Evolutionary conservation across 164 flowering plant genomes (phyloP).

Genomic region (Buxus sempervirens): DNA sequence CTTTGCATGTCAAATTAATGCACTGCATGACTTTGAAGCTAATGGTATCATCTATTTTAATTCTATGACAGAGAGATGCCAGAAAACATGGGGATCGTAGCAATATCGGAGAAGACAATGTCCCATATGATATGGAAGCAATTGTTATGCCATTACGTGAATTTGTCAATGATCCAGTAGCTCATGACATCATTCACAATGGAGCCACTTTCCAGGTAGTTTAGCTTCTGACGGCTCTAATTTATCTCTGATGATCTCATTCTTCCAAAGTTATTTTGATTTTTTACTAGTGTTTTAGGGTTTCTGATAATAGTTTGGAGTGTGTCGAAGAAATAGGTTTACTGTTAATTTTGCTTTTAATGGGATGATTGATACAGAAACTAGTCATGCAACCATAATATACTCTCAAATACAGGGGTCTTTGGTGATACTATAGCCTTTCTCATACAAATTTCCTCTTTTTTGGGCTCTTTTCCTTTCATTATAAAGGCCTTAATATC

Average conservation of each 20-base stretch:
- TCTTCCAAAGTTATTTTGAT: background rate
- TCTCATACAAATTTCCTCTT: too few relatives aligned
- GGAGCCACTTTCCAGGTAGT: constrained; percentile 98
- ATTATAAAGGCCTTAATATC: too few relatives aligned
- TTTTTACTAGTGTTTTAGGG: background rate
- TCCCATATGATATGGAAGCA: constrained; percentile 65
- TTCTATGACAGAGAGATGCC: constrained; percentile 65
- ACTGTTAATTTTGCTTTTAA: background rate
- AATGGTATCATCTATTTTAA: background rate
- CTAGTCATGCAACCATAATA: too few relatives aligned
- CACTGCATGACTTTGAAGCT: background rate
- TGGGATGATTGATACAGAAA: background rate
- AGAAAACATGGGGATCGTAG: constrained; percentile 32
- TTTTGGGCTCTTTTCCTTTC: too few relatives aligned
- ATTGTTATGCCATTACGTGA: constrained; percentile 74
- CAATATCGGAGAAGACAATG: constrained; percentile 19
- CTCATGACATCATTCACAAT: constrained; percentile 82
- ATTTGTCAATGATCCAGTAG: constrained; percentile 68
- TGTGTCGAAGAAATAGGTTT: background rate
- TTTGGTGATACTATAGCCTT: too few relatives aligned
- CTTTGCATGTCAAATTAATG: too few relatives aligned
- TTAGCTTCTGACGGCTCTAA: background rate
- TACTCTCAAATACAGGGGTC: too few relatives aligned
- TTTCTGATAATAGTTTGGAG: background rate
- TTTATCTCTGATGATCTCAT: background rate